phyloP scores from a whole-genome alignment of 2,329 filamentous ascomycete genomes.

The Exophiala sp. region DNA sequence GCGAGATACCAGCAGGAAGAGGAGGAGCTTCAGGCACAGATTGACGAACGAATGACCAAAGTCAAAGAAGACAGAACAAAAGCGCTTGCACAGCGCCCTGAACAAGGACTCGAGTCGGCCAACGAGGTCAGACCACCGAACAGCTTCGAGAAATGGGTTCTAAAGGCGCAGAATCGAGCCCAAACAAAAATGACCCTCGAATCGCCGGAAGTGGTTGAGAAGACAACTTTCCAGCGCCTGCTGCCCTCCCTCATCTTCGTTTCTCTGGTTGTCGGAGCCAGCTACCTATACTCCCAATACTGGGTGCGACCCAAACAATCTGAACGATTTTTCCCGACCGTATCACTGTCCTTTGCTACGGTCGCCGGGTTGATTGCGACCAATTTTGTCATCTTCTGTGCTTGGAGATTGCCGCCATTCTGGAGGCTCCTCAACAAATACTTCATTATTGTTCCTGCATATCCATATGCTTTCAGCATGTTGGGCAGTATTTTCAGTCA shows the following conservation, averaged over 20 bases:
- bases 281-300: constrained; percentile 44
- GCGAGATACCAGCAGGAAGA: constrained; percentile 41
- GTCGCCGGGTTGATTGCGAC: constrained; percentile 48
- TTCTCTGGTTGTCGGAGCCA: constrained; percentile 37
- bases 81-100: constrained; percentile 22
- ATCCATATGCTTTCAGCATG: constrained; percentile 51
- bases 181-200: constrained; percentile 24
- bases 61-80: constrained; percentile 34
- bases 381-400: constrained; percentile 50
- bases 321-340: constrained; percentile 49
- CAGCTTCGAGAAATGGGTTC: constrained; percentile 27
- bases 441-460: constrained; percentile 51
- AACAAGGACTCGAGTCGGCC: constrained; percentile 25
- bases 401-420: constrained; percentile 52
- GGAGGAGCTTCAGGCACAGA: constrained; percentile 48
- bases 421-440: constrained; percentile 57
- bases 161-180: constrained; percentile 23
- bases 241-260: constrained; percentile 43
- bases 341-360: constrained; percentile 52
- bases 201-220: constrained; percentile 23
- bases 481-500: constrained; percentile 58
- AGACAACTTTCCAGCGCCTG: constrained; percentile 39
- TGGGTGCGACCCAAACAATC: constrained; percentile 48
- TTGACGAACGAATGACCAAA: constrained; percentile 51
- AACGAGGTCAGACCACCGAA: constrained; percentile 27